phyloP scores from a whole-genome alignment of 2,329 filamentous ascomycete species.

The Stemphylium beticola region DNA sequence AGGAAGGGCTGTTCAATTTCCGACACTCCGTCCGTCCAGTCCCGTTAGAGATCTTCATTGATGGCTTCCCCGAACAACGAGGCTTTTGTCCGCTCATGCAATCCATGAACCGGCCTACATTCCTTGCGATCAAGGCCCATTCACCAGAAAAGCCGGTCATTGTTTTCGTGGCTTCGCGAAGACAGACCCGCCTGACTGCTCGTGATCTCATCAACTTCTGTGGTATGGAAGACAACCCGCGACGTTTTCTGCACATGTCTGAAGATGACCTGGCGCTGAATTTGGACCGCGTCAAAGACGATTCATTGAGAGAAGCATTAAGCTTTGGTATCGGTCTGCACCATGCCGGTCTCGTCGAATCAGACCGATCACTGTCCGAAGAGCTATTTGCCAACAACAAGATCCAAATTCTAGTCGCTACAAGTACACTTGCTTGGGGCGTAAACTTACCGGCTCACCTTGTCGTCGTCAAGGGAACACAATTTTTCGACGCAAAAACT shows the following conservation, averaged over 20 bases:
- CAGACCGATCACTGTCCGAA: conserved; percentile 87
- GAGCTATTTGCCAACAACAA: conserved; percentile 97
- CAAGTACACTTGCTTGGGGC: conserved; percentile 96
- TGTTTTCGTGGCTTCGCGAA: conserved; percentile 93
- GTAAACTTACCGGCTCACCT: conserved; percentile 96
- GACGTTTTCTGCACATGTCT: conserved; percentile 90
- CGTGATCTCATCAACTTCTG: conserved; percentile 97
- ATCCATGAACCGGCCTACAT: conserved; percentile 97
- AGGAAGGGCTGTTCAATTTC: conserved; percentile 95
- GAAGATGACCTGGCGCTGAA: conserved; percentile 92
- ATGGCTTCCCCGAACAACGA: conserved; percentile 92
- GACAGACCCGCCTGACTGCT: conserved; percentile 92
- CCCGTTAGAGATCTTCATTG: conserved; percentile 93
- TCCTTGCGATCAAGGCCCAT: conserved; percentile 94
- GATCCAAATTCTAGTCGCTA: conserved; percentile 95
- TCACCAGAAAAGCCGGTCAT: conserved; percentile 97
- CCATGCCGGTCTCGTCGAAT: conserved; percentile 95
- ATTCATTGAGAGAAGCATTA: conserved; percentile 88
- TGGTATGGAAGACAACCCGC: conserved; percentile 97
- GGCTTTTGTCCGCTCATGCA: conserved; percentile 99
- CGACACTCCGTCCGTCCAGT: conserved; percentile 95
- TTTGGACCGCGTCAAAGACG: conserved; percentile 88
- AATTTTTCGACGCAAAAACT: conserved; percentile 97
- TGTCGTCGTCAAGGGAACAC: conserved; percentile 96
- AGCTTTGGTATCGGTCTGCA: conserved; percentile 97